phyloP scores from a whole-genome alignment of 805 yeast genomes.

The Candida michaelii region DNA sequence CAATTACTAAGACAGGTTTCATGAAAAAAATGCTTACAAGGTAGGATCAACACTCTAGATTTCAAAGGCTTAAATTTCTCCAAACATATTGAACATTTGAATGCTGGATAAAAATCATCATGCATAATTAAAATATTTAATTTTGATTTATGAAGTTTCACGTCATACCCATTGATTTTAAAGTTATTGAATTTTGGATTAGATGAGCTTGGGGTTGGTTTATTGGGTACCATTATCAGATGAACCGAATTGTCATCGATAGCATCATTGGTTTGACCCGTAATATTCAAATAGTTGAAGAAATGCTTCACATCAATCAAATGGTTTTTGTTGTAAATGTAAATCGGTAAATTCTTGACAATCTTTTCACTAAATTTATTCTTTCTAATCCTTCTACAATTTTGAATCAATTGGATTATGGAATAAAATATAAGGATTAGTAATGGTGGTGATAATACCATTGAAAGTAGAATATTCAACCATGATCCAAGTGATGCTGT shows the following conservation, averaged over 20 bases:
- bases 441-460: slow-evolving; percentile 44
- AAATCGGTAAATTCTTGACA: slow-evolving; percentile 38
- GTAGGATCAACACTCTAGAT: slow-evolving; percentile 50
- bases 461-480: slow-evolving; percentile 39
- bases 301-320: slow-evolving; percentile 28
- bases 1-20: slow-evolving; percentile 58
- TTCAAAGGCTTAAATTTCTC: slow-evolving; percentile 50
- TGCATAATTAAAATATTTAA: slow-evolving; percentile 27
- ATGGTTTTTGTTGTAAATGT: slow-evolving; percentile 36
- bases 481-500: slow-evolving; percentile 40
- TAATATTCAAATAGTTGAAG: slow-evolving; percentile 29
- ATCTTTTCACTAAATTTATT: slow-evolving; percentile 29
- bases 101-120: slow-evolving; percentile 40
- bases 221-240: neutral
- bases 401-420: slow-evolving; percentile 29
- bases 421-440: slow-evolving; percentile 36
- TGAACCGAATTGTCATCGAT: slow-evolving; percentile 2
- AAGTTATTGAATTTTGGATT: slow-evolving; percentile 24
- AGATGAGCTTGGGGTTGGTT: slow-evolving; percentile 9
- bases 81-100: slow-evolving; percentile 61
- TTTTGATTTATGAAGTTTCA: slow-evolving; percentile 20
- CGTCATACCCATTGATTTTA: slow-evolving; percentile 41
- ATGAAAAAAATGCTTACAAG: slow-evolving; percentile 64
- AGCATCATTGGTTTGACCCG: slow-evolving; percentile 25
- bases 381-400: slow-evolving; percentile 24